phyloP scores from a whole-genome alignment of 1,284 basidiomycete species.

The Caloboletus inedulis region DNA sequence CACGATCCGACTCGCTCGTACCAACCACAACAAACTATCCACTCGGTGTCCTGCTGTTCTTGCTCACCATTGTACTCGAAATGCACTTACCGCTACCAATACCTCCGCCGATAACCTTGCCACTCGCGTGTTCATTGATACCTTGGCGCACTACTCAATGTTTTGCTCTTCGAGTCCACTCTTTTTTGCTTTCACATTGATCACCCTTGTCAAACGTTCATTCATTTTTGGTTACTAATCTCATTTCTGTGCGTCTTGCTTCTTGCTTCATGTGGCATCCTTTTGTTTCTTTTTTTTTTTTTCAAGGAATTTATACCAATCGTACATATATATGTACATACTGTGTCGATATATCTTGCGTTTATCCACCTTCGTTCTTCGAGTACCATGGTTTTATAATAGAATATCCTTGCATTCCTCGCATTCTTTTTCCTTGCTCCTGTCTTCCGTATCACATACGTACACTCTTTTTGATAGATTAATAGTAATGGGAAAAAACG shows the following conservation, averaged over 20 bases:
- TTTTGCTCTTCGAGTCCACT: conserved; percentile 10
- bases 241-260: conserved; percentile 1
- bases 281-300: background rate
- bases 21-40: background rate
- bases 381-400: conserved; percentile 1
- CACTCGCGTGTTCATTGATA: conserved; percentile 9
- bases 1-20: background rate
- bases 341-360: conserved; percentile 6
- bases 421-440: background rate
- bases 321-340: conserved; percentile 10
- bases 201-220: background rate
- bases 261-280: conserved; percentile 7
- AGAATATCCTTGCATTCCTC: background rate
- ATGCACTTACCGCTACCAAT: conserved; percentile 9
- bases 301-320: conserved; percentile 19
- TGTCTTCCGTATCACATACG: background rate
- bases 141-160: conserved; percentile 12
- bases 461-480: conserved; percentile 9
- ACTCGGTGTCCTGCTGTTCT: background rate
- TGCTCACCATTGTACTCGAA: conserved; percentile 18
- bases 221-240: background rate
- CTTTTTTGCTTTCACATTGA: conserved; percentile 6
- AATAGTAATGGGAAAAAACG: conserved; percentile 10
- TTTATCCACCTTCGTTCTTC: background rate
- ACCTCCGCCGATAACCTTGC: background rate